Base-by-base conservation (phyloP, 352 stramenopile species). In the Pythium angustatum region DNA sequence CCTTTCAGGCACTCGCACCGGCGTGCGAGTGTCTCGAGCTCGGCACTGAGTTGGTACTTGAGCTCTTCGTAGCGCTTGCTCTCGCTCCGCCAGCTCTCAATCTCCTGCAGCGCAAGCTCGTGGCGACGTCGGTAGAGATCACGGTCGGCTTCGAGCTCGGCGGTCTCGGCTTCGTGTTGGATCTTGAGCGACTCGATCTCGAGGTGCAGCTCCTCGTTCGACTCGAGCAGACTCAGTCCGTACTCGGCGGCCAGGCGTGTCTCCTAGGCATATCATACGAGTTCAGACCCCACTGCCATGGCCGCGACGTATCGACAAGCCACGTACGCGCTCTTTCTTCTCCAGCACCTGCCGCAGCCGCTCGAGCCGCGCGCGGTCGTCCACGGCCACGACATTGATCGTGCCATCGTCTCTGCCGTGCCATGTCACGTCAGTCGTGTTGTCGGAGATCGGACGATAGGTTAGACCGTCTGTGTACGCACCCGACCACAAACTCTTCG, bases 221-320 rank as follows among this genome's bases (percentile, higher is more conserved):
- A 67, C 36, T 87, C 77, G n/a, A 96, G 60, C 33, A 96, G 75
- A 30, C 76, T 79, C 14, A 93, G 66, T 26, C 87, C 87, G 64
- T 94, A 94, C 64, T 91, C 82, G 7, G 82, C 87, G 19, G 87
- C 87, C 41, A 94, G 82, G 0, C 76, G 75, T 31, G 89, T 62
- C 38, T 96, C 87, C 87, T 96, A 36, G 30, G 22, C 3, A 22
- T 33, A 54, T 27, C 15, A 45, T 24, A 19, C 15, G 38, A 24
- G 22, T 24, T 57, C 8, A 21, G 17, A 27, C 5, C 12, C 19
- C 6, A 44, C 24, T 5, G 14, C 30, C 5, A 4, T 3, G 7
- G 43, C 26, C 21, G 45, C 17, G 38, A 43, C 15, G 33, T 38
- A 38, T 38, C 7, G 33, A 14, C 33, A 38, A 47, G 26, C 40